Base-by-base conservation (phyloP, 2,329 filamentous ascomycete genomes). In the Phaeosphaeriaceae sp. region DNA sequence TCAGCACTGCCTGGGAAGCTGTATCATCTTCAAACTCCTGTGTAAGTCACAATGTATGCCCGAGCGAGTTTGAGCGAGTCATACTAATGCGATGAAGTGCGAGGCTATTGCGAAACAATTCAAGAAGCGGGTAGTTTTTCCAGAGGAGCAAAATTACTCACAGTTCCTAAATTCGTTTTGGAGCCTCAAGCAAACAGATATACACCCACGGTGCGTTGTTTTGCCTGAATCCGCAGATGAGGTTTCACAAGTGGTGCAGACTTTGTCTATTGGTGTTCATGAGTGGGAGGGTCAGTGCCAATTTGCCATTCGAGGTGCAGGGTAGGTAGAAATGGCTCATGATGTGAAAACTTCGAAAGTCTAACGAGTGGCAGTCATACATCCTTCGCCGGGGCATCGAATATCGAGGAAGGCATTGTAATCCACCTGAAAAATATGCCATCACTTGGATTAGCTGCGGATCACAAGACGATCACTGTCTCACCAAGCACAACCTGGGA, bases 101-200 rank as follows among this genome's bases (percentile, higher is more conserved):
- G 39, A 42, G 13, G 39, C 39, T 42, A 30, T 42, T 33, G 39
- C 39, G 9, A 42, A 32, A 30, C 39, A 42, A n/a, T 26, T 42
- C 15, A 17, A 32, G 3, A 17, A 32, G 5, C 12, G n/a, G 13
- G 39, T 42, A 11, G 39, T 26, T 20, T 42, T 42, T 18, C 39
- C 39, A 20, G 23, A 42, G 8, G 15, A 18, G 11, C 12, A 32
- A n/a, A 16, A 18, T 6, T 42, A 32, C 29, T 13, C 29, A 13
- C 9, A 16, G 13, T 42, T 20, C 13, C 15, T 42, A 6, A 21
- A 16, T 26, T 42, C 39, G 6, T 42, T 30, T 20, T 42, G 28
- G 23, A 42, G 39, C 18, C 17, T 42, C 16, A 42, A 33, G 32
- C 23, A 42, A 21, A 16, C 16, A n/a, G 39, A 42, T 16, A 21